Evolutionary conservation across 1,139 yeast genomes (phyloP).

Genomic region (Pichia kudriavzevii): DNA sequence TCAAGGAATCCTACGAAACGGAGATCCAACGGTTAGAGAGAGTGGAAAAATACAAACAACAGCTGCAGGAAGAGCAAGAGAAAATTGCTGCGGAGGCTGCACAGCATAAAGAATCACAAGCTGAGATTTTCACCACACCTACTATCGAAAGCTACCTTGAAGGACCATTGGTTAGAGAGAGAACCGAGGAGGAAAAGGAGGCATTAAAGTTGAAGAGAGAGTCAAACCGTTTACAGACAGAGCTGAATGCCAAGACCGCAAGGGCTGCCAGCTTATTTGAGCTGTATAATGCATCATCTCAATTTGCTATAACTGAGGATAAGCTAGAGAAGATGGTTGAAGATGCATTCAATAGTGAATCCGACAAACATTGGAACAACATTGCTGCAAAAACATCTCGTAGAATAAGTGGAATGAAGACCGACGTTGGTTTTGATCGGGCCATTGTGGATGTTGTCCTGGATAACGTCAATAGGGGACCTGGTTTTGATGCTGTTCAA

Average conservation of each 20-base stretch:
- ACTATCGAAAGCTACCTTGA: slow-evolving; percentile 62
- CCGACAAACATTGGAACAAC: slow-evolving; percentile 14
- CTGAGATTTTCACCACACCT: slow-evolving; percentile 66
- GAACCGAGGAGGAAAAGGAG: slow-evolving; percentile 61
- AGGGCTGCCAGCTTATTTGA: slow-evolving; percentile 55
- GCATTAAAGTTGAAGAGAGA: slow-evolving; percentile 44
- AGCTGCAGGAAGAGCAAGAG: slow-evolving; percentile 31
- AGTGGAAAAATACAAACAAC: slow-evolving; percentile 25
- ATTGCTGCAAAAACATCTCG: slow-evolving; percentile 16
- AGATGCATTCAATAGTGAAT: slow-evolving; percentile 38
- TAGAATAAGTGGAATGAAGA: slow-evolving; percentile 19
- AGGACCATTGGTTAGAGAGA: slow-evolving; percentile 62
- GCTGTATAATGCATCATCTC: slow-evolving; percentile 63
- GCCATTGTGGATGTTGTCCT: slow-evolving; percentile 28
- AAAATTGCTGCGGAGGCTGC: slow-evolving; percentile 29
- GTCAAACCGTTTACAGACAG: slow-evolving; percentile 42
- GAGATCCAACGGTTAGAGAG: slow-evolving; percentile 50
- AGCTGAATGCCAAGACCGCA: slow-evolving; percentile 36
- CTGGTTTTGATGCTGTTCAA: slow-evolving; percentile 34
- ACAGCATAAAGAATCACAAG: slow-evolving; percentile 37
- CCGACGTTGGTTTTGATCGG: slow-evolving; percentile 28
- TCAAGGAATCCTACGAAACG: slow-evolving; percentile 54
- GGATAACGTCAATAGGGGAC: slow-evolving; percentile 26
- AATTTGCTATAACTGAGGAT: slow-evolving; percentile 58
- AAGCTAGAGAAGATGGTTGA: slow-evolving; percentile 52